A percentile compares a stretch with the other conserved stretches of the same genome.
phyloP scores from a whole-genome alignment of 2,329 filamentous ascomycete species.

The Penicillium sp. region DNA sequence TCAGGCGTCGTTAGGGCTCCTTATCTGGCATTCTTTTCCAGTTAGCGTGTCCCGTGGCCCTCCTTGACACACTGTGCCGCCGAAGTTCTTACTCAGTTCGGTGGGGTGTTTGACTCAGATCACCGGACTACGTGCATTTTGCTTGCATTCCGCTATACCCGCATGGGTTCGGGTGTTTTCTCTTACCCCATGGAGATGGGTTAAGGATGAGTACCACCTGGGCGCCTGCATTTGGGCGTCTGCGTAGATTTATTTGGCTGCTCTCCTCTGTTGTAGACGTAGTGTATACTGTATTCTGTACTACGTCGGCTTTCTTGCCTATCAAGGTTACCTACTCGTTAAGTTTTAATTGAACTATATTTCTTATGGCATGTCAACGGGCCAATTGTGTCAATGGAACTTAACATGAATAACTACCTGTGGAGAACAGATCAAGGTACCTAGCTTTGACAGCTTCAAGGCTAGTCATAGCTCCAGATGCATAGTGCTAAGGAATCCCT shows the following conservation, averaged over 20 bases:
- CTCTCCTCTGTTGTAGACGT: no score
- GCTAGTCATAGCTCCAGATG: not conserved
- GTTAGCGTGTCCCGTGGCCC: not conserved
- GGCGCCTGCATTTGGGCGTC: no score
- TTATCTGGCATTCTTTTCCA: constrained; percentile 3
- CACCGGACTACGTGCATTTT: not conserved
- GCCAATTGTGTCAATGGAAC: not conserved
- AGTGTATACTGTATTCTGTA: not conserved
- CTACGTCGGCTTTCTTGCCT: not conserved
- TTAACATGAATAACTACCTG: not conserved
- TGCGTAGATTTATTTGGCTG: no score
- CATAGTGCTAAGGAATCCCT: not conserved
- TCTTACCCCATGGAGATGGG: no score
- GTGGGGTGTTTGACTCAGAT: not conserved
- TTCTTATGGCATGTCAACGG: not conserved
- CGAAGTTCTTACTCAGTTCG: no score
- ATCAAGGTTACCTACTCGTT: not conserved
- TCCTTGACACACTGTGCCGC: not conserved
- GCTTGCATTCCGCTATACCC: no score
- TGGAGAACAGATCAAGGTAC: not conserved
- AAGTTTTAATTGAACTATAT: not conserved
- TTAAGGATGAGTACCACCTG: no score
- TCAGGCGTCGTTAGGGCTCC: not conserved
- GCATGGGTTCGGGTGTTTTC: no score
- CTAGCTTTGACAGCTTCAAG: not conserved